Evolutionary conservation across 83 land plant genomes (phyloP).

Genomic region (Picea abies): DNA sequence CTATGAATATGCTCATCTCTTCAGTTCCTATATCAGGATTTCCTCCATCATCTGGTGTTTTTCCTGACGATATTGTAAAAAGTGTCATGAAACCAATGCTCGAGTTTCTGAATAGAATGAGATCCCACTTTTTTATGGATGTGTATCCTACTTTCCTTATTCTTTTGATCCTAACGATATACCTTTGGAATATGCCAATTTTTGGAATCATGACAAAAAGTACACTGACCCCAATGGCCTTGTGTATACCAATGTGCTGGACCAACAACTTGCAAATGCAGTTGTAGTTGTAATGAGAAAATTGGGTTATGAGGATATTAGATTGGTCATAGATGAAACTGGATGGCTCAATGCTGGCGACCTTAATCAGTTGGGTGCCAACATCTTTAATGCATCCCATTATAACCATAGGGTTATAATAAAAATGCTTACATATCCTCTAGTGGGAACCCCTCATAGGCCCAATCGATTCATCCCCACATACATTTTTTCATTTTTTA

Average conservation of each 20-base stretch:
- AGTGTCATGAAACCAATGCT: constrained; percentile 65
- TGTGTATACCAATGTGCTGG: constrained; percentile 65
- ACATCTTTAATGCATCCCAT: constrained; percentile 62
- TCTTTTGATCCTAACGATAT: constrained; percentile 36
- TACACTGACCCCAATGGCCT: constrained; percentile 54
- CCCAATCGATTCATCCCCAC: constrained; percentile 52
- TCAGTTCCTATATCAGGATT: no score
- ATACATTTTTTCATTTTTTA: constrained; percentile 58
- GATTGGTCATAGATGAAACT: constrained; percentile 68
- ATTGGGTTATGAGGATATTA: constrained; percentile 41
- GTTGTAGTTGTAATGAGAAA: constrained; percentile 52
- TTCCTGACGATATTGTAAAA: constrained; percentile 60
- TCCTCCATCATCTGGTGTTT: constrained; percentile 80
- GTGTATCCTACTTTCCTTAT: constrained; percentile 88
- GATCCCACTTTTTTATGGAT: constrained; percentile 75
- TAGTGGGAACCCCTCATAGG: constrained; percentile 69
- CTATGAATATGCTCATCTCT: constrained; percentile 70
- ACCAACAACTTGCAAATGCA: constrained; percentile 84
- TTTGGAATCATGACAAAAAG: constrained; percentile 21
- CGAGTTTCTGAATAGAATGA: constrained; percentile 49
- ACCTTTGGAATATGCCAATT: constrained; percentile 59
- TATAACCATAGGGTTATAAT: constrained; percentile 73
- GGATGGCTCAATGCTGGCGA: constrained; percentile 88
- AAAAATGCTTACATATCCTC: constrained; percentile 47
- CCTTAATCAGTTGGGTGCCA: constrained; percentile 57